Evolutionary conservation across 1,284 basidiomycete genomes (phyloP), one percentile per base, ranked within the genome.

Genomic region (Rhodotorula sp.): DNA sequence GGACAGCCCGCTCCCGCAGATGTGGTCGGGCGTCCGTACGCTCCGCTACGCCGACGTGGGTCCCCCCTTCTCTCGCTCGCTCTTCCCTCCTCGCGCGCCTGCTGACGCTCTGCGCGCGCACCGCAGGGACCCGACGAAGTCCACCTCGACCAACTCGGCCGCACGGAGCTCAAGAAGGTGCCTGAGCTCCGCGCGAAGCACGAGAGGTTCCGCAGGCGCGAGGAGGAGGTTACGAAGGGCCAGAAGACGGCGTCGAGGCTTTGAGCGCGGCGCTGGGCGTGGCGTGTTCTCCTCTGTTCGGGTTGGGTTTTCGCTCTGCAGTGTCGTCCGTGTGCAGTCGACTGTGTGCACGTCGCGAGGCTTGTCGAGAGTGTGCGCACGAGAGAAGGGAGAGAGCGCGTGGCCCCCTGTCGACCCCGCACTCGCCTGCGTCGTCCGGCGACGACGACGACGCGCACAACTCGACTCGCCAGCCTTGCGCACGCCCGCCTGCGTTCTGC

Each of bases 1-100:
- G 81, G 95, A 98, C 78, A 88, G 89, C 58, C 86, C 87, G 37
- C 85, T 99, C 47, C 93, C 95, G 0, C 79, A 81, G 62, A 85
- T 86, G 71, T 98, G 87, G 84, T 90, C 91, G 40, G 86, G 86
- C 30, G 80, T 97, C 72, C 85, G 95, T 64, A 97, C 94, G 0
- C 84, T 97, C 34, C 87, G 93, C 52, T 87, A 92, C 77, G 94
- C 94, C 70, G 94, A 97, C 82, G 92, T 70, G 11, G 65, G 64
- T 59, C 37, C 16, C 13, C 8, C 15, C 6, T 44, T 40, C 37
- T 30, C 1, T 18, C 28, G 20, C 11, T n/a, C n/a, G 16, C 28
- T 47, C 22, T 20, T 2, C 31, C 26, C 34, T n/a, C 10, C n/a
- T 18, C 11, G n/a, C 34, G 24, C 40, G 4, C 15, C 22, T 2